Evolutionary conservation across 768 basidiomycete genomes (phyloP), one percentile per base, ranked within the genome.

Genomic region (Agrocybe praecox): DNA sequence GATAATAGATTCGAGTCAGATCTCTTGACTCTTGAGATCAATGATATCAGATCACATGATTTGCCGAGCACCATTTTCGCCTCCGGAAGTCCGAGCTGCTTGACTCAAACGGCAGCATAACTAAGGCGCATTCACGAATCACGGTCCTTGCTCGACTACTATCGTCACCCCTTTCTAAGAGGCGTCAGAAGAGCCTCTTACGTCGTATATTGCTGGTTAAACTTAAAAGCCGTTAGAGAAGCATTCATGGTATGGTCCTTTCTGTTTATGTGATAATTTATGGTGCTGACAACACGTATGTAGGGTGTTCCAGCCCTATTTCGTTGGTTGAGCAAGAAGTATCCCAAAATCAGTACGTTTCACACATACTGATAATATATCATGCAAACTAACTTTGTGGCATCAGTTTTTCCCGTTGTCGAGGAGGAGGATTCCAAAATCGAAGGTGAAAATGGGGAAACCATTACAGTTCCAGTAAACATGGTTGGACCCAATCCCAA

Each of bases 231-330:
- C 11, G 23, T 49, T 62, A 60, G 61, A 57, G 59, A 46, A 19
- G 60, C 40, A 40, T 40, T 40, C 36, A 40, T 40, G 36, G 26
- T 18, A 17, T 18, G 19, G 4, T 5, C 9, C 12, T 34, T 21
- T 36, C 34, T 14, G 22, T 24, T 36, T 14, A 2, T 10, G n/a
- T 10, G 19, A 26, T 33, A 9, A 18, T 29, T 29, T 14, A 17
- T 24, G 12, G 15, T 32, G 49, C 49, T 58, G 34, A 52, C 53
- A 53, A 50, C 45, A 55, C 49, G 54, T 59, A 58, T 52, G 47
- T 58, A 96, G 96, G 96, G 96, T 87, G 96, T 98, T 60, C 96
- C 96, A 58, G 96, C 96, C 46, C 83, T 98, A 60, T 98, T 98
- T 77, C 88, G 96, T 69, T 99, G 96, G 96, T 82, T 98, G 57